Base-by-base conservation (phyloP, 2,329 filamentous ascomycete species). In the Torrubiella hemipterigena region DNA sequence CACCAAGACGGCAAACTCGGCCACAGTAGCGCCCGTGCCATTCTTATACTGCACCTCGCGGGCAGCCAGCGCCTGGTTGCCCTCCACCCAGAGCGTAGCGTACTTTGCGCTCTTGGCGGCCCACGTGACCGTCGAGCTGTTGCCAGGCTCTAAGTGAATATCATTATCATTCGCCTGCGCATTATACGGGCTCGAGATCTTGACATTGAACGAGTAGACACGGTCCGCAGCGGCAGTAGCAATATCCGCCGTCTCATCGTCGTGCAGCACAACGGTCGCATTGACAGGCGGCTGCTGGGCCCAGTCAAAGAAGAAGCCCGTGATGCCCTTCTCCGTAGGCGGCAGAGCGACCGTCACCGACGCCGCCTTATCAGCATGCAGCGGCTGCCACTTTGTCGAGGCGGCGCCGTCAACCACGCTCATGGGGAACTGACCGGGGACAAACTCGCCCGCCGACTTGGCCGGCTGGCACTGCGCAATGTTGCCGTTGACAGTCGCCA, bases 391-490 rank as follows among this genome's bases (percentile, higher is more conserved):
- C 15, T 41, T 42, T 4, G 42, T 44, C 5, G 40, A 40, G 1
- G 37, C 33, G 13, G 42, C 42, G n/a, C 42, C 41, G 14, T 45
- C 42, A 2, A 37, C 35, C 10, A 28, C 30, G 17, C 35, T 18
- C 31, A 79, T 59, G 2, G 79, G 77, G 54, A 83, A 81, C 50
- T 84, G 80, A 11, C 79, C 80, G 0, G 74, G 68, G 17, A 65
- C 55, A 44, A 65, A 71, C 3, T 49, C 45, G 23, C 63, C 49
- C 0, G 55, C 47, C 2, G 67, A 71, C 12, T 48, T 49, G 0
- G 67, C 66, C 2, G 72, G 61, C 4, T 59, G 62, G 49, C 78
- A 84, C 54, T 84, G 78, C 0, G 71, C 61, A 17, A 81, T 58
- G 46, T 84, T 82, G 7, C 67, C 67, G 0, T 59, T 44, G 3